These are phyloP conservation scores for Bretschneidera sinensis DNA, from an alignment of 345 rosid species.

Conservation along the genomic window DNA sequence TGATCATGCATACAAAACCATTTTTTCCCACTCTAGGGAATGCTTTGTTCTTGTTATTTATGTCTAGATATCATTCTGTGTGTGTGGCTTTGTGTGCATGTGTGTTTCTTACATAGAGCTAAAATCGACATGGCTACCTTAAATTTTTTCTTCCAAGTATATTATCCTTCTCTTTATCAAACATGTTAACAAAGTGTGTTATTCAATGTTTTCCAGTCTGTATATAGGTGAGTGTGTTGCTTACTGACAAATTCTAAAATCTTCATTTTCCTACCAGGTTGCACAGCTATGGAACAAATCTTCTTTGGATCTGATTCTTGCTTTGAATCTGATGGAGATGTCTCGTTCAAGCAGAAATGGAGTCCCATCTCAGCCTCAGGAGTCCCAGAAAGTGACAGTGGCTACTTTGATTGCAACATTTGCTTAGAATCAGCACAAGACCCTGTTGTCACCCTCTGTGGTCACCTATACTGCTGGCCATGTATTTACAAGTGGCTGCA, in stretches of 20 bases:
- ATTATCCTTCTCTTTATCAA: too few relatives aligned
- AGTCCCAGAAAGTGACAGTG: constrained; percentile 29
- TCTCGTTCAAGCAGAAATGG: constrained; percentile 32
- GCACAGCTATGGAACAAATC: constrained; percentile 30
- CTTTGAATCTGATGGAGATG: constrained; percentile 29
- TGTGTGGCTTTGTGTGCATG: too few relatives aligned
- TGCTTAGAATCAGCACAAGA: constrained; percentile 69
- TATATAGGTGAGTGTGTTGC: too few relatives aligned
- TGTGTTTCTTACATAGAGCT: too few relatives aligned
- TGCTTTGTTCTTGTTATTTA: not conserved
- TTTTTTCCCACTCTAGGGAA: not conserved
- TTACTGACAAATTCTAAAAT: too few relatives aligned
- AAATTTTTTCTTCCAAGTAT: too few relatives aligned
- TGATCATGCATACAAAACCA: not conserved
- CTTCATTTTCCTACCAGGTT: not conserved
- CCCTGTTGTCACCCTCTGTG: constrained; percentile 80
- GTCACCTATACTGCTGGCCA: constrained; percentile 88
- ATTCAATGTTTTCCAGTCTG: too few relatives aligned
- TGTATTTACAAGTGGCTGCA: constrained; percentile 68
- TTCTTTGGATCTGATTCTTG: constrained; percentile 32
- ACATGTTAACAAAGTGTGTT: too few relatives aligned
- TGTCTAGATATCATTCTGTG: not conserved
- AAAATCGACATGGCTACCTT: too few relatives aligned
- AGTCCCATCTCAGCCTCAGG: constrained; percentile 17
- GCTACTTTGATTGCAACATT: constrained; percentile 73